Evolutionary conservation across 1,284 basidiomycete genomes (phyloP), one percentile per base, ranked within the genome.

Genomic region (Irpex sp.): DNA sequence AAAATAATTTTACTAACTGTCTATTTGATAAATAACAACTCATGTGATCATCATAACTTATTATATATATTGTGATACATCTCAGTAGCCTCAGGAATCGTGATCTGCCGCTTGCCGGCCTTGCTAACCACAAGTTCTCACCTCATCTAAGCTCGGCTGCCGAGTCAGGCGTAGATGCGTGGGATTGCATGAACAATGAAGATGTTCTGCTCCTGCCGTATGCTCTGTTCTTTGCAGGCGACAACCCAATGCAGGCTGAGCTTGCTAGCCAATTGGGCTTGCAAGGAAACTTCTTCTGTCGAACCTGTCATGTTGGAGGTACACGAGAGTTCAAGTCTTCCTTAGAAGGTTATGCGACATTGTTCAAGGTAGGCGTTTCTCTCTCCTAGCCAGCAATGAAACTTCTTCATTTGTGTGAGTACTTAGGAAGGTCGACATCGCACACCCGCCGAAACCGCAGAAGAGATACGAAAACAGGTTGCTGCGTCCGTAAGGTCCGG

Each of bases 241-340:
- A 78, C 57, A 78, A 78, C 61, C 76, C 74, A 0, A 76, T 77
- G 75, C 76, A 77, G 53, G 71, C 71, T 0, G 71, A 78, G 53
- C 61, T 67, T 13, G 76, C 72, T 36, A 73, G 73, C 46, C 74
- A 76, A 1, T 66, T 57, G 17, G 71, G 74, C 0, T 60, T 76
- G 0, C 64, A 61, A 0, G 65, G 68, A 1, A 77, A 76, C n/a
- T 63, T 67, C 51, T 72, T 74, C 56, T 77, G 75, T 60, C 61
- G 70, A 1, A 70, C 63, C 0, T 77, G 75, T 46, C 37, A 70
- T 37, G 70, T 69, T 35, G 71, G 75, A 9, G 73, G 75, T 0
- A 71, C 66, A 0, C 62, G 63, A 19, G 64, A 21, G 0, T 61
- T 67, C 35, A 76, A 76, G 59, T 60, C 59, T 5, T 60, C 67